Conservation (phyloP, 345 rosid species). For the Gossypioides kirkii region DNA sequence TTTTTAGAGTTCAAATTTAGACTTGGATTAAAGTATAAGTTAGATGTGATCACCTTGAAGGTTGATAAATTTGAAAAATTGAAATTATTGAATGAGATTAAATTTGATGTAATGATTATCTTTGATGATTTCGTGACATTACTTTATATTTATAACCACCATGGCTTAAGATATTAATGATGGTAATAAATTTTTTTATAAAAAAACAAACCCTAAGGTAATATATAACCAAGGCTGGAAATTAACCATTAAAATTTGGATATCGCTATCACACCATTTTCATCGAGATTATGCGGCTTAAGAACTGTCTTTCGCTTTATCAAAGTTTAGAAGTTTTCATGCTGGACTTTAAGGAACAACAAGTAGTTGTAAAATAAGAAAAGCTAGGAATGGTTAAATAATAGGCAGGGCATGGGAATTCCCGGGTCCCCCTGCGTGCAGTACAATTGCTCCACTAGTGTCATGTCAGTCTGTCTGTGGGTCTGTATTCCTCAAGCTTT, state of each 20-base stretch:
- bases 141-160: too few species aligned
- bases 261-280: background rate
- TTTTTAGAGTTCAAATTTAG: too few species aligned
- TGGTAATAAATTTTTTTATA: too few species aligned
- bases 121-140: too few species aligned
- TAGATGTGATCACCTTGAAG: too few species aligned
- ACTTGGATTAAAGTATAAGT: too few species aligned
- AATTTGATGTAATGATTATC: too few species aligned
- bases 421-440: slow-evolving; percentile 19
- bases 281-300: background rate
- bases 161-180: too few species aligned
- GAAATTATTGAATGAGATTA: too few species aligned
- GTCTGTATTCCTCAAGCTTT: slow-evolving; percentile 18
- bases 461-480: slow-evolving; percentile 11
- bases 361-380: background rate
- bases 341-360: background rate
- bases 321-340: background rate
- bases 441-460: slow-evolving; percentile 12
- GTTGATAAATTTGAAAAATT: too few species aligned
- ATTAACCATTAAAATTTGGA: background rate
- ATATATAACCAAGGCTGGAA: background rate
- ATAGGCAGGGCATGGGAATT: slow-evolving; percentile 7
- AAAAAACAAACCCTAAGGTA: too few species aligned
- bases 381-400: background rate
- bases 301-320: background rate